A percentile compares a stretch with the other conserved stretches of the same genome.
phyloP scores from a whole-genome alignment of 2,329 filamentous ascomycete species.

The Sarocladium strictum region DNA sequence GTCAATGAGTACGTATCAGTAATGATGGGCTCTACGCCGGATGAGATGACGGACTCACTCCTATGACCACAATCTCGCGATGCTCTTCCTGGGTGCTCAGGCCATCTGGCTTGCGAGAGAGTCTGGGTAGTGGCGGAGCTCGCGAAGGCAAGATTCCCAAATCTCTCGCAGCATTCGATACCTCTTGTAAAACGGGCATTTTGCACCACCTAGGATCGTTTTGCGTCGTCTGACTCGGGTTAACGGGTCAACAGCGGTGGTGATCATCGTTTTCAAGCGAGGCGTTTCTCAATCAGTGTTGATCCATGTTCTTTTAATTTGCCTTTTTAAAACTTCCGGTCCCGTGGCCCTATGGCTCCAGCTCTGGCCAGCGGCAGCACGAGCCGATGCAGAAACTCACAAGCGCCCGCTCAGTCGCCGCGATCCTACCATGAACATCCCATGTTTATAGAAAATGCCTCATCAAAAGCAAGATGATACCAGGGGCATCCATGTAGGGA shows the following conservation, averaged over 20 bases:
- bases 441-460: constrained; percentile 1
- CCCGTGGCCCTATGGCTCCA: background rate
- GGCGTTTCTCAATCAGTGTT: background rate
- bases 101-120: background rate
- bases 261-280: background rate
- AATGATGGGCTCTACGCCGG: background rate
- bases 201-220: too few relatives aligned
- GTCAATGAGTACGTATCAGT: background rate
- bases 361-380: background rate
- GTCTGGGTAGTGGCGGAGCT: constrained; percentile 2
- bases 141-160: constrained; percentile 3
- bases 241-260: background rate
- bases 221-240: background rate
- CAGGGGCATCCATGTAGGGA: background rate
- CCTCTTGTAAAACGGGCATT: constrained; percentile 5
- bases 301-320: background rate
- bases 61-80: constrained; percentile 2
- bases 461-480: constrained; percentile 6
- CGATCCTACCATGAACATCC: background rate
- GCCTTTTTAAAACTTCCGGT: background rate
- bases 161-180: background rate
- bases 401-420: background rate
- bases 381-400: background rate
- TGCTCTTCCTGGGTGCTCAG: background rate
- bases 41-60: background rate